Evolutionary conservation across 208 protist genomes (phyloP).

Genomic region (Phytomonas sp.): DNA sequence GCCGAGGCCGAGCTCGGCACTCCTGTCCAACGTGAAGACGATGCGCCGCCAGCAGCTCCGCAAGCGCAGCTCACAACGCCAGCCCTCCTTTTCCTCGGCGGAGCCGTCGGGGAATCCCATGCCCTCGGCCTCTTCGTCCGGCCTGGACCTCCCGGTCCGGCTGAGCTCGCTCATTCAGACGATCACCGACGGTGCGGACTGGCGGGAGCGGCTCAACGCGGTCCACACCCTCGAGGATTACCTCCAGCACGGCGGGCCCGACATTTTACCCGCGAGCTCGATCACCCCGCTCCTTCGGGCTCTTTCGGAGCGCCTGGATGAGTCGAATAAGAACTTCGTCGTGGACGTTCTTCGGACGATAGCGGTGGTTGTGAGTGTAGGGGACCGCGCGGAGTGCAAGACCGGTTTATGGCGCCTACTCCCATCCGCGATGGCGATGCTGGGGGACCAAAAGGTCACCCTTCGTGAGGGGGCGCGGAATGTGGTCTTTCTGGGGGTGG

Average conservation of each 20-base stretch:
- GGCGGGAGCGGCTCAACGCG: constrained; percentile 60
- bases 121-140: background rate
- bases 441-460: constrained; percentile 72
- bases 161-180: constrained; percentile 41
- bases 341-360: constrained; percentile 76
- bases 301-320: constrained; percentile 59
- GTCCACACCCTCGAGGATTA: constrained; percentile 59
- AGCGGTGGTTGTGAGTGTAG: constrained; percentile 33
- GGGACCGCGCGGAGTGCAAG: constrained; percentile 24
- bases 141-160: constrained; percentile 12
- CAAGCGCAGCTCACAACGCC: background rate
- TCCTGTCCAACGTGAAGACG: background rate
- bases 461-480: constrained; percentile 71
- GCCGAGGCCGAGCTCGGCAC: constrained; percentile 4
- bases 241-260: constrained; percentile 21
- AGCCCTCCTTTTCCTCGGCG: background rate
- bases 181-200: constrained; percentile 55
- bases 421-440: constrained; percentile 51
- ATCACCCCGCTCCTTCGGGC: constrained; percentile 46
- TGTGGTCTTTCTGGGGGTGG: constrained; percentile 42
- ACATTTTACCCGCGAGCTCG: constrained; percentile 24
- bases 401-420: constrained; percentile 39
- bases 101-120: too few species aligned
- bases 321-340: constrained; percentile 84
- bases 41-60: background rate